Evolutionary conservation across 2,329 filamentous ascomycete genomes (phyloP).

Genomic region (Diaporthe eres): DNA sequence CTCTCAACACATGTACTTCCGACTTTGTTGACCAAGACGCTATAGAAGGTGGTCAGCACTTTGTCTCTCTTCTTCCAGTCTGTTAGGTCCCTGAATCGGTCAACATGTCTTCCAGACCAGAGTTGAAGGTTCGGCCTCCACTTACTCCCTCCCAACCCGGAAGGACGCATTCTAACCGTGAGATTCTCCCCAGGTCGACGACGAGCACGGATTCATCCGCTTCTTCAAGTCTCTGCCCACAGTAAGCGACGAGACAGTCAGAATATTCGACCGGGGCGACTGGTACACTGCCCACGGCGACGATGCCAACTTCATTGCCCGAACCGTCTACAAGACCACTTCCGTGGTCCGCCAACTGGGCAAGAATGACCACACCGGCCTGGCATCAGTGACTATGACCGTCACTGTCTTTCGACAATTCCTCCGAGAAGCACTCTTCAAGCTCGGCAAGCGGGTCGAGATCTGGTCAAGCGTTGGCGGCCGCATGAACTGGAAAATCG

Average conservation of each 20-base stretch:
- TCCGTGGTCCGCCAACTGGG: slow-evolving; percentile 94
- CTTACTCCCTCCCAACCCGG: slow-evolving; percentile 13
- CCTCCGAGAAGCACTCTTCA: slow-evolving; percentile 92
- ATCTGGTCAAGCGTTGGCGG: slow-evolving; percentile 84
- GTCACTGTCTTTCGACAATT: slow-evolving; percentile 96
- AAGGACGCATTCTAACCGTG: slow-evolving; percentile 38
- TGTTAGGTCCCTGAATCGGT: not conserved
- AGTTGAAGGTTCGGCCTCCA: slow-evolving; percentile 71
- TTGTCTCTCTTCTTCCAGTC: not conserved
- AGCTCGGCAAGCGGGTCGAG: slow-evolving; percentile 90
- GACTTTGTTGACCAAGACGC: not conserved
- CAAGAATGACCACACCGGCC: slow-evolving; percentile 83
- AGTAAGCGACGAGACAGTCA: slow-evolving; percentile 80
- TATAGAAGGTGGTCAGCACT: not conserved
- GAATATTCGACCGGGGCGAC: slow-evolving; percentile 94
- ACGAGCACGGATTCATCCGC: slow-evolving; percentile 96
- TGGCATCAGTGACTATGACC: slow-evolving; percentile 96
- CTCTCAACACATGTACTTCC: not conserved
- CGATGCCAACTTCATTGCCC: slow-evolving; percentile 86
- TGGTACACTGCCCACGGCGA: slow-evolving; percentile 96
- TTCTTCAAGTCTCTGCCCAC: slow-evolving; percentile 90
- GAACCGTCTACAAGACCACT: slow-evolving; percentile 95
- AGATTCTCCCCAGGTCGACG: slow-evolving; percentile 78
- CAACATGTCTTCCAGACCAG: slow-evolving; percentile 79
- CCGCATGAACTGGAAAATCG: slow-evolving; percentile 91